Conservation (phyloP, 495 filamentous ascomycete genomes). For the Lophiotrema nucula region DNA sequence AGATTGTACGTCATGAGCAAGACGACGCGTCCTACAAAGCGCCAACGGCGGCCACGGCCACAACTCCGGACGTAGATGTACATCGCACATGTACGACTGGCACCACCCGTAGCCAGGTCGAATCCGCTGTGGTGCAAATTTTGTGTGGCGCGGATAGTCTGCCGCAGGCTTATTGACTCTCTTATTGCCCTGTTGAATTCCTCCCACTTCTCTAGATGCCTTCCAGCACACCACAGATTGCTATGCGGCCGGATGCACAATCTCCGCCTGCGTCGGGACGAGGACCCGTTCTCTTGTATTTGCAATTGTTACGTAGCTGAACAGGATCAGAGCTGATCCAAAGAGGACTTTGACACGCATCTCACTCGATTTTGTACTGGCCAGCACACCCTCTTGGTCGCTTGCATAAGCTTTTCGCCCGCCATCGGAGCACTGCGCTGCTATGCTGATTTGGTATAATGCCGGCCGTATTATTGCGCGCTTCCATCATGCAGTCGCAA, state of each 20-base stretch:
- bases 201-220: background rate
- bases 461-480: background rate
- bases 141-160: conserved; percentile 4
- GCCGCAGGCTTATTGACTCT: conserved; percentile 2
- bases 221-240: background rate
- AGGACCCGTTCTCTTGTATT: background rate
- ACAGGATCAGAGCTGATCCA: background rate
- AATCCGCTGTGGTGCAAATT: background rate
- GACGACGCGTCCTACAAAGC: background rate
- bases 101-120: background rate
- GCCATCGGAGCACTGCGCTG: background rate
- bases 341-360: background rate
- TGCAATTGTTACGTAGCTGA: conserved; percentile 2
- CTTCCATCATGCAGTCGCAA: conserved; percentile 7
- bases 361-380: background rate
- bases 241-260: background rate
- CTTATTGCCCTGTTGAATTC: background rate
- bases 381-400: conserved; percentile 8
- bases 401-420: conserved; percentile 9
- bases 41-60: conserved; percentile 7
- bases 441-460: conserved; percentile 2
- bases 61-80: conserved; percentile 17
- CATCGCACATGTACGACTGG: too few species aligned
- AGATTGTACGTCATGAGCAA: conserved; percentile 1
- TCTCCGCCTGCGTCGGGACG: conserved; percentile 6